phyloP scores from a whole-genome alignment of 352 stramenopile genomes.

The Phytophthora pinifolia region DNA sequence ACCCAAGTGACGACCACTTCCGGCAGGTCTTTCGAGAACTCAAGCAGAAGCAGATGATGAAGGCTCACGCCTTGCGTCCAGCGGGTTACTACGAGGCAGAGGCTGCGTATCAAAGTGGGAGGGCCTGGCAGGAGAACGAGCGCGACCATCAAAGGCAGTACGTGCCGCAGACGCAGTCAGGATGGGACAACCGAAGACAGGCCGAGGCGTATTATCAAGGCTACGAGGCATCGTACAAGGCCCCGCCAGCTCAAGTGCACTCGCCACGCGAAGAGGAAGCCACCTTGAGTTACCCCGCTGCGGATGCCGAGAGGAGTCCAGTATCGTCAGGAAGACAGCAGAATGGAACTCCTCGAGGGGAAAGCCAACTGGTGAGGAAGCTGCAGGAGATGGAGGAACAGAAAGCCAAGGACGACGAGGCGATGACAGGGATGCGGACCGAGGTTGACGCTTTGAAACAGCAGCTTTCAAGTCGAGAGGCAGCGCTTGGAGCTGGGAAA shows the following conservation, averaged over 20 bases:
- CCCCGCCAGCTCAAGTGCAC: constrained; percentile 23
- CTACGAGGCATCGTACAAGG: constrained; percentile 25
- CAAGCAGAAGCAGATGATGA: constrained; percentile 37
- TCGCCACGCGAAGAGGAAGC: constrained; percentile 18
- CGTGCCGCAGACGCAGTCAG: constrained; percentile 16
- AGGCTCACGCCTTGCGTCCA: constrained; percentile 22
- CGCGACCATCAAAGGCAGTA: constrained; percentile 26
- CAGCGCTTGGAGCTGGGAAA: constrained; percentile 22
- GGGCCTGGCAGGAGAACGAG: constrained; percentile 31
- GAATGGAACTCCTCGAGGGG: constrained; percentile 12
- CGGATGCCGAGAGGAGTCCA: constrained; percentile 11
- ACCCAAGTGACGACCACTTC: constrained; percentile 76
- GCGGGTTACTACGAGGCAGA: constrained; percentile 35
- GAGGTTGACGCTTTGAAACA: constrained; percentile 22
- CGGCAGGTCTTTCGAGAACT: constrained; percentile 50
- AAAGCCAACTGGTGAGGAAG: constrained; percentile 21
- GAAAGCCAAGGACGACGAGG: constrained; percentile 32
- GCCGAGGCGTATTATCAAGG: constrained; percentile 26
- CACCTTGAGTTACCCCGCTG: constrained; percentile 12
- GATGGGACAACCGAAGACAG: constrained; percentile 22
- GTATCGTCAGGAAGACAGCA: constrained; percentile 17
- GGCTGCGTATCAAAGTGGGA: constrained; percentile 19
- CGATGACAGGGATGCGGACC: constrained; percentile 21
- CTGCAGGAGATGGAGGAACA: constrained; percentile 36
- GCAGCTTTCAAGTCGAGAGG: constrained; percentile 29